Conservation (phyloP, 345 rosid species). For the Theobroma cacao region DNA sequence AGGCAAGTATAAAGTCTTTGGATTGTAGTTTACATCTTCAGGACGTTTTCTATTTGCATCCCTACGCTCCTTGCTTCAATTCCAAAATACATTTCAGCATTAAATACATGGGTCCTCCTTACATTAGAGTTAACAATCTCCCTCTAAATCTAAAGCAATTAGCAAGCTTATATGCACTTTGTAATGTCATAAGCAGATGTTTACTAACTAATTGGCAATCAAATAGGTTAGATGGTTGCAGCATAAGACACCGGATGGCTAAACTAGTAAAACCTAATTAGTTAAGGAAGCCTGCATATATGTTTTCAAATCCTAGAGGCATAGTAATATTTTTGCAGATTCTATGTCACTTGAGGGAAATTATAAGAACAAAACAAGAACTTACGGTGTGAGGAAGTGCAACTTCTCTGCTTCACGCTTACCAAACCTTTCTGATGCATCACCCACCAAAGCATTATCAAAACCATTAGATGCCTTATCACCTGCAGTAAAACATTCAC, state of each 20-base stretch:
- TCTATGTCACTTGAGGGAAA: neutral
- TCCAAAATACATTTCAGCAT: conserved; percentile 16
- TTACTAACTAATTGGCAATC: neutral
- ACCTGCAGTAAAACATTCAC: conserved; percentile 37
- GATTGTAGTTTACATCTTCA: conserved; percentile 72
- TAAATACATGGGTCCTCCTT: neutral
- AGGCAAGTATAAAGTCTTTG: conserved; percentile 85
- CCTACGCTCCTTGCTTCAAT: conserved; percentile 48
- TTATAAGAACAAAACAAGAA: conserved; percentile 19
- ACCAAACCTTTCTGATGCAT: conserved; percentile 62
- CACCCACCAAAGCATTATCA: conserved; percentile 40
- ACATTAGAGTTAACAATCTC: conserved; percentile 5
- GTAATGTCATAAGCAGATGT: neutral
- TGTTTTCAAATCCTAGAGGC: neutral
- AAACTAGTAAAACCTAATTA: neutral
- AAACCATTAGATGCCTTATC: conserved; percentile 38
- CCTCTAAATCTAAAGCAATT: neutral
- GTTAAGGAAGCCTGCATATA: neutral
- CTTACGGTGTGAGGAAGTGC: conserved; percentile 76
- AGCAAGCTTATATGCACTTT: neutral
- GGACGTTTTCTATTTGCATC: conserved; percentile 75
- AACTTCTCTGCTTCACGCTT: conserved; percentile 76
- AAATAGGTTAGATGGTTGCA: neutral
- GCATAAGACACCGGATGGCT: neutral
- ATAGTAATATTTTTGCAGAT: neutral